Base-by-base conservation (phyloP, 2,329 filamentous ascomycete genomes). In the Xylariaceae sp. region DNA sequence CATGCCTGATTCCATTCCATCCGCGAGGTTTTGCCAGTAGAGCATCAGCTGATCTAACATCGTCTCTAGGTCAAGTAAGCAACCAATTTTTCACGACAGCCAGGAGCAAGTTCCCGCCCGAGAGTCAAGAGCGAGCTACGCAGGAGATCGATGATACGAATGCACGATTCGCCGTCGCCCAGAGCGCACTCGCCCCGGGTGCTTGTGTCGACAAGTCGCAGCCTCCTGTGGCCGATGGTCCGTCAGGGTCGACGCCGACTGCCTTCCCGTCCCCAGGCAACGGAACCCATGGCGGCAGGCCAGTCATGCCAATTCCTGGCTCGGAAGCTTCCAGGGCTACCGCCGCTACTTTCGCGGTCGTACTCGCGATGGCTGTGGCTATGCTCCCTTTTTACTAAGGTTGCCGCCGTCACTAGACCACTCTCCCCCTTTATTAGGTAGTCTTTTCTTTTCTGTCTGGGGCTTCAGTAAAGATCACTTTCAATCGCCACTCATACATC, bases 191-290 rank as follows among this genome's bases (percentile, higher is more conserved):
- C 48, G 47, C 54, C 8, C 57, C 62, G 13, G 53, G 48, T 17
- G 34, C 3, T 34, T 67, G 65, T 35, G 53, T 63, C 53, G 53
- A 67, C 55, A 10, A 59, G 17, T 4, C 44, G n/a, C 11, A 63
- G 54, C 34, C 30, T 17, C 35, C 55, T n/a, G 35, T 39, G 11
- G 11, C 18, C 48, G 48, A 30, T 11, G 48, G 6, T 7, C 51
- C 48, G 13, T 30, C 7, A 30, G 10, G 18, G 13, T 35, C 39
- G 44, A 51, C n/a, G 34, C 23, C 35, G 52, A 18, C 8, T n/a
- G 23, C 17, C 53, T 53, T 7, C 51, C 37, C n/a, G 4, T 13
- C 15, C 8, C 10, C 35, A 2, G 8, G 18, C 13, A 51, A 50
- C 7, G 54, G 18, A 13, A 30, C 47, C 47, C 47, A 5, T 30